These are phyloP conservation scores for Podospora comata DNA, from an alignment of 495 filamentous ascomycete genomes.

Conservation along the genomic window DNA sequence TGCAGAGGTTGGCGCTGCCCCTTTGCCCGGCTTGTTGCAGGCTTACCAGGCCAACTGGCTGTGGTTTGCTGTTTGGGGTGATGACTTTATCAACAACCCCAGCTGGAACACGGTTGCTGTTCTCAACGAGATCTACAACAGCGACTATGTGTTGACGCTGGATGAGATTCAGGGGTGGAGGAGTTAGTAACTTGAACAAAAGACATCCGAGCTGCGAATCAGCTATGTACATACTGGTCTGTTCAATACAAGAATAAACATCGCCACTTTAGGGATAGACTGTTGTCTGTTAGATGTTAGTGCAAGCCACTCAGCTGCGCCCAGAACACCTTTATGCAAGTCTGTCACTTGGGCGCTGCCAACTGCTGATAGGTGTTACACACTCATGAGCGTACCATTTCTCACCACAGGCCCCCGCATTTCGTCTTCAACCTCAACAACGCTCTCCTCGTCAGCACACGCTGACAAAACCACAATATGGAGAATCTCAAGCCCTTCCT, in stretches of 20 bases:
- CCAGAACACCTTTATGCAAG: neutral
- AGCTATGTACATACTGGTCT: too few species aligned
- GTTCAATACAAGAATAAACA: too few species aligned
- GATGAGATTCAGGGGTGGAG: slow-evolving; percentile 43
- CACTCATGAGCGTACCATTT: neutral
- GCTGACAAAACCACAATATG: neutral
- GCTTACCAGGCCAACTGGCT: slow-evolving; percentile 46
- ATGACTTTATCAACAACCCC: slow-evolving; percentile 37
- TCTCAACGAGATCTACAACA: slow-evolving; percentile 35
- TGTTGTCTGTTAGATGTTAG: too few species aligned
- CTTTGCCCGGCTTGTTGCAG: slow-evolving; percentile 39
- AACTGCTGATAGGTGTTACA: neutral
- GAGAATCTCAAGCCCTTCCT: neutral
- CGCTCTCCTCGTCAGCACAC: neutral
- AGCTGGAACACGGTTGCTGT: slow-evolving; percentile 36
- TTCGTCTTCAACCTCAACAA: neutral
- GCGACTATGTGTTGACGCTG: slow-evolving; percentile 40
- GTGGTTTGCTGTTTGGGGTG: slow-evolving; percentile 47
- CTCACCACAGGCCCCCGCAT: neutral
- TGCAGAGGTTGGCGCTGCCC: slow-evolving; percentile 45
- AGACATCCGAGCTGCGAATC: too few species aligned
- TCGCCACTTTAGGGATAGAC: too few species aligned
- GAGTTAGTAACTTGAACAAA: neutral
- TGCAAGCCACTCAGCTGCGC: neutral
- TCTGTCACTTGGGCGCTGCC: neutral